These are phyloP conservation scores for Vachellia collinsii DNA, from an alignment of 306 rosid species.

Conservation along the genomic window DNA sequence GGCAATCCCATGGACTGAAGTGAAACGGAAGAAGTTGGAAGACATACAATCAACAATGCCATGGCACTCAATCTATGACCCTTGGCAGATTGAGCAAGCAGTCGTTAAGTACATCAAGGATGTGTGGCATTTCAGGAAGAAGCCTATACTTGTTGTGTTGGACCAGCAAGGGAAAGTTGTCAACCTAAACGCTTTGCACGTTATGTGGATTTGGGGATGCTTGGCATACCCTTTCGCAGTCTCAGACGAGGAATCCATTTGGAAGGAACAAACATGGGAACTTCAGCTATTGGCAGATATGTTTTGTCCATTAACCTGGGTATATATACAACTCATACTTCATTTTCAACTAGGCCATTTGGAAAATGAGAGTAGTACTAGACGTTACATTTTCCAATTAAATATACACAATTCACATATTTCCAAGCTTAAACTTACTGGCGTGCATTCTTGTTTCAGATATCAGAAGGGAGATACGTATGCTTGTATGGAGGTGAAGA, in stretches of 20 bases:
- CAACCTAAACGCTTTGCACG: constrained; percentile 64
- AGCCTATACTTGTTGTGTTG: constrained; percentile 59
- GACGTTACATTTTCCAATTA: not conserved
- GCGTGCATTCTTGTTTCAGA: constrained; percentile 35
- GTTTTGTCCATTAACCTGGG: constrained; percentile 57
- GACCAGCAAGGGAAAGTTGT: constrained; percentile 61
- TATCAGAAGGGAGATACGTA: constrained; percentile 50
- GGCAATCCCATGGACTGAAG: constrained; percentile 15
- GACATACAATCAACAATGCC: constrained; percentile 42
- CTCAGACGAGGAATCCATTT: constrained; percentile 54
- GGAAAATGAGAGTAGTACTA: not conserved
- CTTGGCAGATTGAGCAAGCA: constrained; percentile 44
- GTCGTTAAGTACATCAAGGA: constrained; percentile 53
- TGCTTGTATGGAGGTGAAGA: constrained; percentile 77
- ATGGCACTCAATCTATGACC: constrained; percentile 59
- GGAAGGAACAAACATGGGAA: constrained; percentile 64
- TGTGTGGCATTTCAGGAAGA: constrained; percentile 56
- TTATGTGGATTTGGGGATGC: constrained; percentile 86
- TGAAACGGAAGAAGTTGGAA: constrained; percentile 39
- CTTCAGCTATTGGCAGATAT: constrained; percentile 51
- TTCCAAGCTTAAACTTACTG: not conserved
- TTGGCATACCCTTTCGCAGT: constrained; percentile 61
- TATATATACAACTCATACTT: constrained; percentile 38
- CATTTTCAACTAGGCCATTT: not conserved
- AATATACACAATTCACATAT: not conserved